Conservation (phyloP, 345 rosid species). For the Crucihimalaya himalaica region DNA sequence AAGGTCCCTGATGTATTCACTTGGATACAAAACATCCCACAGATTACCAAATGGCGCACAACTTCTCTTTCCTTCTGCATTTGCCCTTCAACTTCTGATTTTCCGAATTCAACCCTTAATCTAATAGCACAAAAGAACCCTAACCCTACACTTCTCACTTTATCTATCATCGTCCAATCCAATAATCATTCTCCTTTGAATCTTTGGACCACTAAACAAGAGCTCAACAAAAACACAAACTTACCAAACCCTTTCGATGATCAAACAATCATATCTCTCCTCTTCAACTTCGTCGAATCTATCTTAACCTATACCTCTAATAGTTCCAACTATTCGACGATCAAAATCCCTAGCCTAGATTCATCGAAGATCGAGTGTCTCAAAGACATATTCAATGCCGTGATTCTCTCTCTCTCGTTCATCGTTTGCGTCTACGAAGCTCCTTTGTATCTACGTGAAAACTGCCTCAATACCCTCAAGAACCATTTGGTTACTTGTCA, state of each 20-base stretch:
- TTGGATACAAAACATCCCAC: slow-evolving; percentile 74
- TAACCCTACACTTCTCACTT: slow-evolving; percentile 39
- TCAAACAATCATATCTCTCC: slow-evolving; percentile 46
- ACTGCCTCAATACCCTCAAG: slow-evolving; percentile 54
- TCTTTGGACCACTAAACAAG: slow-evolving; percentile 73
- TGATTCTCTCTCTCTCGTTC: slow-evolving; percentile 57
- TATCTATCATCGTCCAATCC: slow-evolving; percentile 58
- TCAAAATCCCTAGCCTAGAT: slow-evolving; percentile 48
- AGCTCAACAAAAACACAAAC: slow-evolving; percentile 44
- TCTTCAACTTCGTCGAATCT: slow-evolving; percentile 56
- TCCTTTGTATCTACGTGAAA: slow-evolving; percentile 63
- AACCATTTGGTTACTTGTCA: slow-evolving; percentile 47
- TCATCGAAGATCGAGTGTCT: slow-evolving; percentile 35
- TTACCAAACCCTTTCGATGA: slow-evolving; percentile 48
- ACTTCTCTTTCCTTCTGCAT: slow-evolving; percentile 51
- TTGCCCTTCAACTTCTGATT: slow-evolving; percentile 51
- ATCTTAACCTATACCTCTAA: slow-evolving; percentile 58
- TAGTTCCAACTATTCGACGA: slow-evolving; percentile 35
- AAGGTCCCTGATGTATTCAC: slow-evolving; percentile 53
- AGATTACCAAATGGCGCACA: slow-evolving; percentile 53
- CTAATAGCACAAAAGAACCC: slow-evolving; percentile 49
- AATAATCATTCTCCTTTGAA: slow-evolving; percentile 48
- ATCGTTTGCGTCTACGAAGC: slow-evolving; percentile 79
- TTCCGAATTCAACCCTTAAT: slow-evolving; percentile 57
- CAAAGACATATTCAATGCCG: slow-evolving; percentile 57